Evolutionary conservation across 1,284 basidiomycete genomes (phyloP).

Genomic region (Coniferiporia weirii): DNA sequence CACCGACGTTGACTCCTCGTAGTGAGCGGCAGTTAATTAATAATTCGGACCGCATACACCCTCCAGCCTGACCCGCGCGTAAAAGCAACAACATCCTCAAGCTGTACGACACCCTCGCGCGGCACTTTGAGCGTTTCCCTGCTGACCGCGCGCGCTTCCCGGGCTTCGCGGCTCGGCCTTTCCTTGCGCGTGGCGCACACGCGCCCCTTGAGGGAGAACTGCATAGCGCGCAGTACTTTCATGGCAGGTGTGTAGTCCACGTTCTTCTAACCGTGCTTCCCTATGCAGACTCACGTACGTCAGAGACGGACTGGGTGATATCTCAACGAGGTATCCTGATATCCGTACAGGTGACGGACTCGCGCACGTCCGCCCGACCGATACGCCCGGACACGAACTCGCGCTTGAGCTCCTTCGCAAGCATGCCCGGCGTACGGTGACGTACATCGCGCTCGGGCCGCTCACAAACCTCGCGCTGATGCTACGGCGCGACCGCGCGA

Average conservation of each 20-base stretch:
- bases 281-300: neutral
- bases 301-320: slow-evolving; percentile 45
- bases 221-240: slow-evolving; percentile 85
- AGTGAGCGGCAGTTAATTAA: slow-evolving; percentile 49
- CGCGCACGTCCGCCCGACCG: slow-evolving; percentile 40
- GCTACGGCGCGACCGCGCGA: slow-evolving; percentile 51
- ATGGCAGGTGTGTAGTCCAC: slow-evolving; percentile 56
- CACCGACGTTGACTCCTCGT: slow-evolving; percentile 56
- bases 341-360: slow-evolving; percentile 42
- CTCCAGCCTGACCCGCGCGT: neutral
- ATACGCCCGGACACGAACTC: slow-evolving; percentile 54
- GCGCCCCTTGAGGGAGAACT: slow-evolving; percentile 73
- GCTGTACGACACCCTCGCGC: slow-evolving; percentile 65
- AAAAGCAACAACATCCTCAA: slow-evolving; percentile 72
- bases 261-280: too few relatives aligned
- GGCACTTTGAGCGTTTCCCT: slow-evolving; percentile 59
- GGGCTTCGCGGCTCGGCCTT: slow-evolving; percentile 49
- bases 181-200: slow-evolving; percentile 63
- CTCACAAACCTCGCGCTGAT: slow-evolving; percentile 81
- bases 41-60: neutral
- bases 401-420: slow-evolving; percentile 62
- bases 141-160: slow-evolving; percentile 54
- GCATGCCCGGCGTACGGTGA: slow-evolving; percentile 60
- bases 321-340: slow-evolving; percentile 71
- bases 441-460: slow-evolving; percentile 85